Base-by-base conservation (phyloP, 495 filamentous ascomycete genomes). In the Stereocaulon alpinum region DNA sequence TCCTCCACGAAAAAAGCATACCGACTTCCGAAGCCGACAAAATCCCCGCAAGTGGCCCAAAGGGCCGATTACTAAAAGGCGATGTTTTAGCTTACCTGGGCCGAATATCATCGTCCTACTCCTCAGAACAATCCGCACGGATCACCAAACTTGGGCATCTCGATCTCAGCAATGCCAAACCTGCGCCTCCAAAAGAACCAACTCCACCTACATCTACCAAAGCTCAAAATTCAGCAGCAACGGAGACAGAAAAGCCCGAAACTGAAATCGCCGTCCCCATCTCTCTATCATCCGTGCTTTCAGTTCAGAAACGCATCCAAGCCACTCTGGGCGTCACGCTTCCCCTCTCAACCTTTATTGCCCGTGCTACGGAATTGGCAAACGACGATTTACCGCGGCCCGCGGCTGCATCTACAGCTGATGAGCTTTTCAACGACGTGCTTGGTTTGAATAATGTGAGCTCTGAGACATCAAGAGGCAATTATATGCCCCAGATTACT, bases 141-240 rank as follows among this genome's bases (percentile, higher is more conserved):
- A 83, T 96, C 65, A 72, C 77, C 47, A 86, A 93, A 69, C 82
- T 91, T 37, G 72, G 76, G 42, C 89, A 95, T 69, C 80, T 98
- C 29, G 94, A 97, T 71, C 81, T 97, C 56, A 93, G 87, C 74
- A 95, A 96, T 73, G 90, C 96, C 76, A 94, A 95, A 78, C 75
- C 90, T 59, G 83, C 85, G 20, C 73, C 80, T n/a, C 73, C 83
- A 10, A 59, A 59, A 49, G 47, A 48, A 43, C n/a, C 27, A 5
- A 29, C 60, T 45, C 40, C 52, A n/a, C 40, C 59, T 51, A 18
- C 57, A 30, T 11, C 57, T 40, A 41, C 24, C 40, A 27, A 34
- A 49, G 27, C 34, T 18, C 32, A 43, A 37, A 40, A 64, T 27
- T 45, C 62, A 51, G 74, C 78, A 44, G 71, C 75, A 47, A 76